Evolutionary conservation across 2,329 filamentous ascomycete species (phyloP).

Genomic region (Aspergillus pseudotamarii): DNA sequence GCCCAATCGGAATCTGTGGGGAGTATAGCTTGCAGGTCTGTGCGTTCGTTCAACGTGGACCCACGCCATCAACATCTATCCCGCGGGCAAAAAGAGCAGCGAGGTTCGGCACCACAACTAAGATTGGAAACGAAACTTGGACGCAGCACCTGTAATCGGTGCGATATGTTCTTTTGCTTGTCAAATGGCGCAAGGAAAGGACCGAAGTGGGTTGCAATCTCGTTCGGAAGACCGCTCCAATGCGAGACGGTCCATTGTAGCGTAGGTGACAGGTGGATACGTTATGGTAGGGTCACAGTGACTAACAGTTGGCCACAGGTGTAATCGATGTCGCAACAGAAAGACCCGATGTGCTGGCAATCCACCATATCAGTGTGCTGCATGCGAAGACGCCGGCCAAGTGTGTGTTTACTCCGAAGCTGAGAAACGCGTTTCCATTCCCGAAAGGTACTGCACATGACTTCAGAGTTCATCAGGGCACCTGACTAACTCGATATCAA

Average conservation of each 20-base stretch:
- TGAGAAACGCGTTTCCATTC: constrained; percentile 39
- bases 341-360: constrained; percentile 41
- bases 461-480: background rate
- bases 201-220: constrained; percentile 12
- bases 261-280: constrained; percentile 21
- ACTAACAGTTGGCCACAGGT: constrained; percentile 22
- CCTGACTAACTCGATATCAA: constrained; percentile 14
- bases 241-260: constrained; percentile 30
- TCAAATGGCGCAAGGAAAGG: constrained; percentile 16
- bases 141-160: background rate
- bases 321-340: constrained; percentile 40
- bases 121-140: background rate
- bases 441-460: constrained; percentile 33
- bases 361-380: constrained; percentile 38
- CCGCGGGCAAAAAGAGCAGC: background rate
- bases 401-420: constrained; percentile 40
- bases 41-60: background rate
- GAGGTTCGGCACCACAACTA: background rate
- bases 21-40: background rate
- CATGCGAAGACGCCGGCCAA: constrained; percentile 36
- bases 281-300: background rate
- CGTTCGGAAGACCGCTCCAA: constrained; percentile 24
- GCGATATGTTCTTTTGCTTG: constrained; percentile 10
- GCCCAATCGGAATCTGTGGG: background rate
- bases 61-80: background rate